Evolutionary conservation across 768 basidiomycete genomes (phyloP).

Genomic region (Phanerodontia chrysosporium): DNA sequence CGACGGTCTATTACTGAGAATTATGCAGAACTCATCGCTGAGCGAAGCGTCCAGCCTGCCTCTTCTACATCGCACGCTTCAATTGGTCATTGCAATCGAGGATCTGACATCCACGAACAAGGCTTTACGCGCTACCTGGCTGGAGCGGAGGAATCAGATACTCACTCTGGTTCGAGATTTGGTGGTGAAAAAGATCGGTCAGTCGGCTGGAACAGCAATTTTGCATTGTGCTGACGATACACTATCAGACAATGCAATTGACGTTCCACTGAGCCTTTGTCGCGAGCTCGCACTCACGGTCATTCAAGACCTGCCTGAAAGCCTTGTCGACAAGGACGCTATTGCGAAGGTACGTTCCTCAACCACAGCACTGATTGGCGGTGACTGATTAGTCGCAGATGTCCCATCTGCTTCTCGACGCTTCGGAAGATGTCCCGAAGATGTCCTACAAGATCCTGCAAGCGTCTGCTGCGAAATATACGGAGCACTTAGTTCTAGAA

Average conservation of each 20-base stretch:
- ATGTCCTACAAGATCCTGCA: conserved; percentile 73
- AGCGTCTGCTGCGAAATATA: conserved; percentile 65
- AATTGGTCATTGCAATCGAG: conserved; percentile 61
- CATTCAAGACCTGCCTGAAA: conserved; percentile 58
- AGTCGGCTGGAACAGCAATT: conserved; percentile 18
- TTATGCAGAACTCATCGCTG: conserved; percentile 51
- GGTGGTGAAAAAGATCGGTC: conserved; percentile 51
- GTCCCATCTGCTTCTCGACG: conserved; percentile 71
- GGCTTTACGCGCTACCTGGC: conserved; percentile 64
- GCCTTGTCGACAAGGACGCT: conserved; percentile 59
- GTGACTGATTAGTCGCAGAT: too few species aligned
- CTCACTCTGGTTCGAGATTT: conserved; percentile 60
- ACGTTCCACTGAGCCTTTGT: conserved; percentile 58
- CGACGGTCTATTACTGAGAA: not conserved
- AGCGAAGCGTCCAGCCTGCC: conserved; percentile 56
- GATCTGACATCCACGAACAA: conserved; percentile 75
- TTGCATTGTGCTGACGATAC: not conserved
- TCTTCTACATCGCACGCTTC: conserved; percentile 64
- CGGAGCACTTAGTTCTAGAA: conserved; percentile 83
- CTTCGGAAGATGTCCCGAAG: conserved; percentile 62
- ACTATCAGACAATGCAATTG: not conserved
- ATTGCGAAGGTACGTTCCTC: conserved; percentile 57
- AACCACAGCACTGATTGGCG: too few species aligned
- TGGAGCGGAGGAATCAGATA: conserved; percentile 46
- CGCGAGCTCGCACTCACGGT: conserved; percentile 66